Base-by-base conservation (phyloP, 805 yeast species). In the Candida suzukii region DNA sequence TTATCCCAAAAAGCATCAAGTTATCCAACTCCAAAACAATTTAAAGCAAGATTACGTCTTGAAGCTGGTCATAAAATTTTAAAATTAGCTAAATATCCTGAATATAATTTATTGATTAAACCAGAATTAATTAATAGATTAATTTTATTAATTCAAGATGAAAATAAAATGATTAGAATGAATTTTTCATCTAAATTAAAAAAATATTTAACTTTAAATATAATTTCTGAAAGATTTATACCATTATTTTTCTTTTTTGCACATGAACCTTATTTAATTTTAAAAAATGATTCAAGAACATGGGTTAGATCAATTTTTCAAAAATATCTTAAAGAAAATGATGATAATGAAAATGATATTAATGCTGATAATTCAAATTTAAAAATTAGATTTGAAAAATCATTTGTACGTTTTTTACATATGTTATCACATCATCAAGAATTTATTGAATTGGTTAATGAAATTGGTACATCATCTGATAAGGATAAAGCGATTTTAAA, bases 351-450 rank as follows among this genome's bases (percentile, higher is more conserved):
- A 37, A n/a, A n/a, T n/a, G 29, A 26, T 26, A 26, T 5, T 8
- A 26, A 12, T 10, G n/a, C 32, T 13, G 21, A 22, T 4, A 10
- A 29, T 17, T 18, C 35, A 18, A 66, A 64, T 41, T 71, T 71
- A 20, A n/a, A 11, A 7, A 67, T 79, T 11, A 64, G 65, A 12
- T 76, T 81, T 56, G 96, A 88, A 54, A 74, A 75, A 46, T 69
- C 80, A 2, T 69, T 85, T 38, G 78, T 80, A 2, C 68, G 95
- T 39, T 64, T 88, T 17, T 64, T 88, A 14, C 84, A 83, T 57
- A 70, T 77, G 41, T 61, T 88, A 30, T 76, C 93, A 0, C 95
- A 86, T 54, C 90, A 86, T 56, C 75, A 77, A 18, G 87, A 83
- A 49, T 79, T 79, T 35, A 45, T 69, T 18, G 73, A 67, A 6